Evolutionary conservation across 2,329 filamentous ascomycete species (phyloP), one percentile per base, ranked within the genome.

Genomic region (Aspergillus bombycis): DNA sequence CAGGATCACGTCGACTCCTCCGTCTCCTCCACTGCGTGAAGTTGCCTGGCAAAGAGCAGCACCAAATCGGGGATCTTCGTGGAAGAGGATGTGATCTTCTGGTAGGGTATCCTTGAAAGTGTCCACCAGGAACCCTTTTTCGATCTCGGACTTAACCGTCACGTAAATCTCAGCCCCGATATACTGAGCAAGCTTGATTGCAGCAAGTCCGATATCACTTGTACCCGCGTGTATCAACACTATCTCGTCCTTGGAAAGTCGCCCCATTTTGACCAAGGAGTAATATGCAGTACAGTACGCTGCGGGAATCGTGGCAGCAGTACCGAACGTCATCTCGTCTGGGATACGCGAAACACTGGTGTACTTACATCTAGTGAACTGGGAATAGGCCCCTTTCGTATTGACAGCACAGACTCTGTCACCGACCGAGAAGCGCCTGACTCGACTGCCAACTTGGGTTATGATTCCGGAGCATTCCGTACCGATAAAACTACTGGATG

Each of bases 1-100:
- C 14, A 72, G 34, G 21, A 68, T 62, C 4, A 70, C 61, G 41
- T 70, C 64, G 3, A 68, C 65, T 3, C 68, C 66, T 61, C 28
- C 28, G 28, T 63, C 2, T 62, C 62, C 2, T 62, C 62, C 30
- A 50, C n/a, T 5, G 38, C 14, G 12, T 45, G 43, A 23, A 68
- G 41, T 43, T 14, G 7, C 38, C 38, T 43, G 38, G 38, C 38
- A 14, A n/a, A 43, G 16, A 16, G 9, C 38, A 7, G 38, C 11
- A 43, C 14, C 38, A 16, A 43, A 43, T 12, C 3, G 14, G 8
- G 38, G 4, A 19, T 43, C 38, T 43, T 7, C 14, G 16, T 43
- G 16, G 16, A n/a, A n/a, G 4, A 43, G 38, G 16, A 43, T 66
- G 21, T 64, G 67, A 30, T 65, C 60, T 14, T 57, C 54, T 8